Evolutionary conservation across 108 stramenopile species (phyloP).

Genomic region (Skeletonema costatum): DNA sequence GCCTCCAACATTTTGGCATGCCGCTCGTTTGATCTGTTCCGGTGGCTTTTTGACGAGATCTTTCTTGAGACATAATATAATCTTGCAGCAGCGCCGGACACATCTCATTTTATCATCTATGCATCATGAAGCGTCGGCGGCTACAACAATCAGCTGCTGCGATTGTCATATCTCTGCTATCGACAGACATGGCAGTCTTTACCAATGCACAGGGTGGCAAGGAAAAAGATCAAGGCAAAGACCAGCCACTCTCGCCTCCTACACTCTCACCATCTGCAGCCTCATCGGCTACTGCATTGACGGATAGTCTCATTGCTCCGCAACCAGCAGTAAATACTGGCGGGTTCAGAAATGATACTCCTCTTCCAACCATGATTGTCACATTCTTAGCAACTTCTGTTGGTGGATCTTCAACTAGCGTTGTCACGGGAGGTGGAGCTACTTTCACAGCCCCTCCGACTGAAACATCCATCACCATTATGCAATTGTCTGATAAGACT

Average conservation of each 20-base stretch:
- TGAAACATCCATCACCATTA: too few species aligned
- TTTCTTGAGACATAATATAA: too few species aligned
- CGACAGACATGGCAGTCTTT: neutral
- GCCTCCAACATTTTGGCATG: too few species aligned
- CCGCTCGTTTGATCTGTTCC: too few species aligned
- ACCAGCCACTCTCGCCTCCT: neutral
- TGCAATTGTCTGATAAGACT: neutral
- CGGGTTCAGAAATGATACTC: neutral
- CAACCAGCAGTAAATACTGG: neutral
- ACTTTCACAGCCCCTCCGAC: neutral
- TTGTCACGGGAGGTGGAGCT: neutral
- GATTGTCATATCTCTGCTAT: neutral
- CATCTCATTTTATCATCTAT: neutral
- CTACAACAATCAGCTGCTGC: neutral
- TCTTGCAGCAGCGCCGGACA: too few species aligned
- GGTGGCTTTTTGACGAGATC: too few species aligned
- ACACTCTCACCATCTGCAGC: neutral
- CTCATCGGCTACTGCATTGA: neutral
- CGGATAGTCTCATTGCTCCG: neutral
- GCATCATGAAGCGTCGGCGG: neutral
- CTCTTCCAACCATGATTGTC: neutral
- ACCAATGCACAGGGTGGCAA: neutral
- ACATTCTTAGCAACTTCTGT: neutral
- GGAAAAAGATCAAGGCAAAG: neutral
- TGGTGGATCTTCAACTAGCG: neutral